Base-by-base conservation (phyloP, 306 rosid species). In the Chamaecrista fasciculata region DNA sequence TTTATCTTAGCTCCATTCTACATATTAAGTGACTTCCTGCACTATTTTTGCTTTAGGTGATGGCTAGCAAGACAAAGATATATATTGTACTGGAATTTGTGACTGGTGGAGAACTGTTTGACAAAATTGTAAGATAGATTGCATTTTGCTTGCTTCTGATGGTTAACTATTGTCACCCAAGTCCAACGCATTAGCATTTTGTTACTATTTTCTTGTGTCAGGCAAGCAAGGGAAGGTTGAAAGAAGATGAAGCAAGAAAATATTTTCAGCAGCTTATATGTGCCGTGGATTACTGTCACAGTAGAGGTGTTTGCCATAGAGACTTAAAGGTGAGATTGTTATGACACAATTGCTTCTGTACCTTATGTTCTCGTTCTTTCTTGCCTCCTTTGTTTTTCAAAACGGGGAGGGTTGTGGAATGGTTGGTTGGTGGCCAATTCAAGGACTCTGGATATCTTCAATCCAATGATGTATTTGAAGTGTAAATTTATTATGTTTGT, bases 51-150 rank as follows among this genome's bases (percentile, higher is more conserved):
- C 42, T 73, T 76, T 72, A 89, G 96, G 92, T 86, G 74, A 89
- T 89, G 92, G 96, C 96, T 69, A 89, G 92, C 92, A 89, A 81
- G 88, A 84, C 87, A 25, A 89, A 84, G 76, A 86, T 89, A 67
- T 89, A 89, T 73, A 84, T 86, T 25, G 96, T 86, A 21, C 63
- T 86, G 81, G 92, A 89, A 74, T 83, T 75, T 70, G 93, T 83
- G 70, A 78, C 87, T 3, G 96, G 91, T 55, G 93, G 93, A 11
- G 88, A 88, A 70, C 82, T 88, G 20, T 86, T 84, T 31, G 86
- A 83, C 83, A 83, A 85, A 83, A 84, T 91, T 81, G 97, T 91
- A 83, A 86, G 95, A 63, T 36, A 20, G 23, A 39, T 61, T 29
- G 19, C 24, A 39, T 69, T 66, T 50, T 29, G 31, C 44, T 68